Base-by-base conservation (phyloP, 1,139 yeast species). In the Debaryomyces sp. region DNA sequence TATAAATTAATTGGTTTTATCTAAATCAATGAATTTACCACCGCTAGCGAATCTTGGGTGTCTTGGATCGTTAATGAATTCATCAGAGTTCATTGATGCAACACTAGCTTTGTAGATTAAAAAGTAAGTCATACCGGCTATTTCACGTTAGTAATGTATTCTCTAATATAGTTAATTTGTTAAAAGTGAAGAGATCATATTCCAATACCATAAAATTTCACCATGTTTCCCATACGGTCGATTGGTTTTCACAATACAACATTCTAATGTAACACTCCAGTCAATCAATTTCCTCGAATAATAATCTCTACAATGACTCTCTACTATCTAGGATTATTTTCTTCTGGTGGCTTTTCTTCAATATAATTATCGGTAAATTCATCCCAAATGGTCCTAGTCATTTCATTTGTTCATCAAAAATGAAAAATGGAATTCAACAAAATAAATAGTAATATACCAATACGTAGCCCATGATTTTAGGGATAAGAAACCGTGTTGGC, bases 51-150 rank as follows among this genome's bases (percentile, higher is more conserved):
- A 76, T 72, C 81, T 75, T 62, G 81, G 81, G 68, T 76, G 80
- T 74, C 80, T 76, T 69, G 81, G 81, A 64, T 76, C 81, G 59
- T 76, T 76, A 62, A 76, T 76, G 67, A 72, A 76, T 63, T 75
- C 81, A 50, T 71, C 77, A 46, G 80, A 70, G 75, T 76, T 70
- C 70, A 67, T 66, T 50, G 77, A 72, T 52, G 78, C 80, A 54
- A 60, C 60, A 49, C 75, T 63, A 37, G 68, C 79, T 66, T 75
- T 73, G 68, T 64, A 71, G 57, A 75, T 63, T 60, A 76, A 73
- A 56, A 61, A 73, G 63, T 72, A 75, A 58, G 80, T 70, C 57
- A 74, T 61, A 54, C 64, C 66, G 53, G 80, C 80, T 76, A 67
- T 18, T 61, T 56, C 57, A 44, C 41, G 62, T 61, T 62, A 60